These are phyloP conservation scores for Leccinum cinnamomeum DNA, from an alignment of 1,284 basidiomycete species.

Conservation along the genomic window DNA sequence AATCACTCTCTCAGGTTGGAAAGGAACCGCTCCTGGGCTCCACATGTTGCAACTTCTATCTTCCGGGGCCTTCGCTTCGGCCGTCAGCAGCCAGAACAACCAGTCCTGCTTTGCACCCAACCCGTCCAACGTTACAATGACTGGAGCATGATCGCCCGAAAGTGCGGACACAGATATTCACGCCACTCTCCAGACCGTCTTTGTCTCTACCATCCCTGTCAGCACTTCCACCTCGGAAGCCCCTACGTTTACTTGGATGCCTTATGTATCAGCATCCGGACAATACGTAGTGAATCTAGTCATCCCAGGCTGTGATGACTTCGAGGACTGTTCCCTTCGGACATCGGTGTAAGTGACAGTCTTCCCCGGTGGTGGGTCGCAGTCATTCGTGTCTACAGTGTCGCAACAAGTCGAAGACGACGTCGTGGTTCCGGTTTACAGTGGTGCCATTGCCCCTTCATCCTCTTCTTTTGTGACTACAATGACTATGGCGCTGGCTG, in stretches of 20 bases:
- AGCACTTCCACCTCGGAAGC: slow-evolving; percentile 58
- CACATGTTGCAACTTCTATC: slow-evolving; percentile 90
- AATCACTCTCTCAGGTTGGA: slow-evolving; percentile 77
- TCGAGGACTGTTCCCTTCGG: slow-evolving; percentile 79
- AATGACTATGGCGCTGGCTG: slow-evolving; percentile 68
- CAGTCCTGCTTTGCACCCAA: slow-evolving; percentile 75
- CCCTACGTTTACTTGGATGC: slow-evolving; percentile 86
- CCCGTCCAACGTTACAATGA: slow-evolving; percentile 60
- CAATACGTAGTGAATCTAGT: slow-evolving; percentile 83
- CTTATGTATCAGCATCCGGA: slow-evolving; percentile 87
- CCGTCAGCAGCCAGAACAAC: slow-evolving; percentile 58
- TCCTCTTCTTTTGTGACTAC: slow-evolving; percentile 73
- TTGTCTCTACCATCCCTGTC: slow-evolving; percentile 68
- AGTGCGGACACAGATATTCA: slow-evolving; percentile 70
- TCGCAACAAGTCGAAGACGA: slow-evolving; percentile 77
- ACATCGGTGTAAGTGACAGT: slow-evolving; percentile 85
- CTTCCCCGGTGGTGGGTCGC: slow-evolving; percentile 68
- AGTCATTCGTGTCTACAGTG: slow-evolving; percentile 67
- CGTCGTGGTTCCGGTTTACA: slow-evolving; percentile 66
- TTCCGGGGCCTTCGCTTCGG: slow-evolving; percentile 84
- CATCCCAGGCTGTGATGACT: slow-evolving; percentile 82
- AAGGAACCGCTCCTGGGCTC: slow-evolving; percentile 78
- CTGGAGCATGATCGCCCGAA: slow-evolving; percentile 69
- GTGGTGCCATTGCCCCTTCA: slow-evolving; percentile 77
- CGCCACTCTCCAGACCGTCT: slow-evolving; percentile 76